A percentile compares a stretch with the other conserved stretches of the same genome.
phyloP scores from a whole-genome alignment of 73 alveolate species.

The Paramecium sexaurelia region DNA sequence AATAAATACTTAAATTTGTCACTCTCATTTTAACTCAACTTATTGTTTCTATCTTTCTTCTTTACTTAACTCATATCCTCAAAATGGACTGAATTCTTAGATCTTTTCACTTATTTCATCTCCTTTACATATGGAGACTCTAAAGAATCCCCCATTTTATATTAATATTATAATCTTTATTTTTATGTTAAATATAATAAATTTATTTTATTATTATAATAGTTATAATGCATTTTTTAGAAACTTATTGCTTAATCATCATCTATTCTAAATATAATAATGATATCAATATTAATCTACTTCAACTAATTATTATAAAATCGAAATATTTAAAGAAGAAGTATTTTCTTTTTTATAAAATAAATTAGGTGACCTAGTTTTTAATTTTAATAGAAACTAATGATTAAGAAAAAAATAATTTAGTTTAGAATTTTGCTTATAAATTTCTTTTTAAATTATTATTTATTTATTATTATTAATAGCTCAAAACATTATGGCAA shows the following conservation, averaged over 20 bases:
- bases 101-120: background rate
- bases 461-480: background rate
- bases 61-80: background rate
- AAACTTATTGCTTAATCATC: no score
- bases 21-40: background rate
- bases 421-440: background rate
- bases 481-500: background rate
- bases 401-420: no score
- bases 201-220: no score
- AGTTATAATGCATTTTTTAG: no score
- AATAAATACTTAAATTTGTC: background rate
- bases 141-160: background rate
- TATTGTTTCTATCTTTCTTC: background rate
- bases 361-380: no score
- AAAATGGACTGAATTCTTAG: background rate
- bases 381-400: no score
- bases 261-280: no score
- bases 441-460: background rate
- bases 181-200: background rate
- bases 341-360: no score
- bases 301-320: no score
- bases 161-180: background rate
- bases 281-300: no score
- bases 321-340: no score
- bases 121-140: background rate